Percentiles rank a stretch among this genome's conserved stretches.
Conservation (phyloP, 75 land plant genomes). For the Cunninghamia lanceolata region DNA sequence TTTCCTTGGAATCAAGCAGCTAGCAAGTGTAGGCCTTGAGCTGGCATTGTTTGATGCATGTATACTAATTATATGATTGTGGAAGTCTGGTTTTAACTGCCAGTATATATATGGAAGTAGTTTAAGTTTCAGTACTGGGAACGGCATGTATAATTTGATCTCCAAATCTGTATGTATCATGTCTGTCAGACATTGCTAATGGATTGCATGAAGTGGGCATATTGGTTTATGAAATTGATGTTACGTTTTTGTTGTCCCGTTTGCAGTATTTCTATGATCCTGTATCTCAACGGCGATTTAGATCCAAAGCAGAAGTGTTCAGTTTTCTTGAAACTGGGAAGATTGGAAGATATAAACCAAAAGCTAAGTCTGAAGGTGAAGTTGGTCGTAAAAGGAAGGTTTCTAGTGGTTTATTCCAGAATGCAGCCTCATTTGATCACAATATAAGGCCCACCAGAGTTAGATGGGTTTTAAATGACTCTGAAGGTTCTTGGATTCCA, state of each 20-base stretch:
- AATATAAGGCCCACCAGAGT: constrained; percentile 11
- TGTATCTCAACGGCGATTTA: constrained; percentile 16
- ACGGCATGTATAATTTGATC: not conserved
- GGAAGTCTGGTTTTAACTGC: not conserved
- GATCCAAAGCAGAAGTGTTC: constrained; percentile 28
- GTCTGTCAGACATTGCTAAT: not conserved
- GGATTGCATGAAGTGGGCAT: not conserved
- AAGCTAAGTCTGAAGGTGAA: not conserved
- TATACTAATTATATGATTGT: not conserved
- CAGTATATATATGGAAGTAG: not conserved
- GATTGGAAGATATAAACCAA: constrained; percentile 7
- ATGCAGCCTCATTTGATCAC: not conserved
- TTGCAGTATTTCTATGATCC: constrained; percentile 31
- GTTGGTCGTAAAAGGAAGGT: not conserved
- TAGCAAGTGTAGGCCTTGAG: not conserved
- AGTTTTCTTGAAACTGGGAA: constrained; percentile 16
- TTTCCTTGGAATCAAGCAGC: not conserved
- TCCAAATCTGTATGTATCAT: not conserved
- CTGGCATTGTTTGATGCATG: not conserved
- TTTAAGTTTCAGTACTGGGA: not conserved
- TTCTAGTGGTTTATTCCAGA: not conserved
- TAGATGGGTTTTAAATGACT: constrained; percentile 10
- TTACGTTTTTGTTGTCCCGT: not conserved
- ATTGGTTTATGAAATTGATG: not conserved
- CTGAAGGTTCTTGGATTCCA: constrained; percentile 8